These are phyloP conservation scores for Colletotrichum incanum DNA, from an alignment of 2,329 filamentous ascomycete species.

Conservation along the genomic window DNA sequence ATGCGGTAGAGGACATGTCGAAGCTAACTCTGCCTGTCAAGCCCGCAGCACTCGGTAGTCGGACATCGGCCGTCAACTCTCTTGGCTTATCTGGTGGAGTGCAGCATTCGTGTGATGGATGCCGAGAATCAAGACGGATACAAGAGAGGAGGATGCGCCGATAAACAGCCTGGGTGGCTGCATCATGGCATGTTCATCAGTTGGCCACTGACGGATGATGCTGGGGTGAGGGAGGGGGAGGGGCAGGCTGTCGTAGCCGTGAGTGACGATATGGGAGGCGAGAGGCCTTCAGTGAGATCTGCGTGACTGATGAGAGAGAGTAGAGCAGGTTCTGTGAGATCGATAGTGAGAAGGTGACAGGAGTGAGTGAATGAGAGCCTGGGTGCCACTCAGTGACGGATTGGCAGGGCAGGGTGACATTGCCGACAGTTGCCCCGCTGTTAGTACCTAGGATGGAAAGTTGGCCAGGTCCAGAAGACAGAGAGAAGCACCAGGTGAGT, in stretches of 20 bases:
- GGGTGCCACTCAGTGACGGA: conserved; percentile 18
- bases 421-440: conserved; percentile 26
- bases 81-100: neutral
- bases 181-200: conserved; percentile 39
- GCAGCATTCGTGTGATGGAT: conserved; percentile 5
- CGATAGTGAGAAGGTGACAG: conserved; percentile 3
- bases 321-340: conserved; percentile 8
- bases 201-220: conserved; percentile 36
- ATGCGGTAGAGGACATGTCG: conserved; percentile 22
- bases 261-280: conserved; percentile 35
- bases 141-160: conserved; percentile 10
- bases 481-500: neutral
- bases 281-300: conserved; percentile 36
- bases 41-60: conserved; percentile 20
- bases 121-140: conserved; percentile 9
- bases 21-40: conserved; percentile 27
- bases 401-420: conserved; percentile 15
- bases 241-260: conserved; percentile 13
- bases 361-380: conserved; percentile 4
- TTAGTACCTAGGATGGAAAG: conserved; percentile 25
- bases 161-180: conserved; percentile 14
- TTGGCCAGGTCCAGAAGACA: conserved; percentile 23
- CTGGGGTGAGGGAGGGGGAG: conserved; percentile 28
- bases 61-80: conserved; percentile 8
- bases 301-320: conserved; percentile 13